phyloP scores from a whole-genome alignment of 2,329 filamentous ascomycete species.

The Immersiporthe knoxdaviesiana region DNA sequence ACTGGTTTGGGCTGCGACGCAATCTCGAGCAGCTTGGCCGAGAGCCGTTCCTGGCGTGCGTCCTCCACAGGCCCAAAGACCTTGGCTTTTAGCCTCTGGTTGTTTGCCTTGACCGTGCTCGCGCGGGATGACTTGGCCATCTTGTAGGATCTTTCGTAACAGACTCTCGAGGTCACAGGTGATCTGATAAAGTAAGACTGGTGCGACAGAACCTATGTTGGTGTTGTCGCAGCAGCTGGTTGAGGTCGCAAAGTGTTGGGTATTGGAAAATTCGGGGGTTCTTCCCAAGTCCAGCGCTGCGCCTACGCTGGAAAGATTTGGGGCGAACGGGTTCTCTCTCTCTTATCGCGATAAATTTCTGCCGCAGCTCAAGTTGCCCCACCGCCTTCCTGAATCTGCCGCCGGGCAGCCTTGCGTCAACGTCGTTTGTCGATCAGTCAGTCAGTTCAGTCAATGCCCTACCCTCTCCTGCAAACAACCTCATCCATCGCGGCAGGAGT shows the following conservation, averaged over 20 bases:
- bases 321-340: slow-evolving; percentile 3
- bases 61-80: slow-evolving; percentile 84
- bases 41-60: slow-evolving; percentile 80
- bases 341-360: slow-evolving; percentile 14
- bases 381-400: slow-evolving; percentile 19
- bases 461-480: slow-evolving; percentile 5
- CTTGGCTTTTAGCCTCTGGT: slow-evolving; percentile 74
- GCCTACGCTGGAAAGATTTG: slow-evolving; percentile 1
- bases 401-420: slow-evolving; percentile 15
- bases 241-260: background rate
- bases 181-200: no score
- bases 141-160: slow-evolving; percentile 13
- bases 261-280: slow-evolving; percentile 13
- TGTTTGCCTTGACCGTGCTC: slow-evolving; percentile 81
- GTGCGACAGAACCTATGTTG: no score
- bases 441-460: background rate
- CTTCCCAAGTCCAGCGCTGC: background rate
- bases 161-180: background rate
- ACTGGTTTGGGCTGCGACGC: slow-evolving; percentile 75
- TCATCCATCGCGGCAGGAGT: slow-evolving; percentile 4
- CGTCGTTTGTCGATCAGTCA: slow-evolving; percentile 4
- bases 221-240: background rate
- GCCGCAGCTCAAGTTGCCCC: background rate
- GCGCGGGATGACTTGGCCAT: slow-evolving; percentile 91
- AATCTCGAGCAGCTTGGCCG: slow-evolving; percentile 81